Evolutionary conservation across 2,329 filamentous ascomycete species (phyloP).

Genomic region (Aureobasidium sp.): DNA sequence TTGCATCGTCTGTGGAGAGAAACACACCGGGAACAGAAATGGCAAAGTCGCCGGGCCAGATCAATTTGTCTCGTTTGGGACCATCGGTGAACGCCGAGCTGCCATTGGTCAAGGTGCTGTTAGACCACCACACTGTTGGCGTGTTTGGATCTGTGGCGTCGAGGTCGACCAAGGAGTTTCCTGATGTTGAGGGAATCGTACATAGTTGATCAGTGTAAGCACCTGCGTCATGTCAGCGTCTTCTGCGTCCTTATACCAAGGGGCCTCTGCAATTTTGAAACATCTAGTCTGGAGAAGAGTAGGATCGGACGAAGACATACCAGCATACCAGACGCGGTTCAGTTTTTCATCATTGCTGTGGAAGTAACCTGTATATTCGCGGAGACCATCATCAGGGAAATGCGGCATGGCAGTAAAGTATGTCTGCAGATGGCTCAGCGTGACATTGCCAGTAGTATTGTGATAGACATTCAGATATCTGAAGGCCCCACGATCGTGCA

Average conservation of each 20-base stretch:
- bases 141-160: conserved; percentile 8
- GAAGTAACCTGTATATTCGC: conserved; percentile 31
- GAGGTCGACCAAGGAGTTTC: conserved; percentile 32
- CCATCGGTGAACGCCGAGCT: conserved; percentile 42
- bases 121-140: conserved; percentile 35
- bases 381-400: conserved; percentile 28
- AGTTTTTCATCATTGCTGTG: conserved; percentile 37
- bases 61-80: conserved; percentile 52
- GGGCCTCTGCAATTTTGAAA: too few relatives aligned
- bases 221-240: background rate
- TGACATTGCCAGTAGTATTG: conserved; percentile 36
- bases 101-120: conserved; percentile 35
- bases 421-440: conserved; percentile 31
- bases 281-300: background rate
- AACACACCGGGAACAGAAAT: conserved; percentile 50
- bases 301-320: conserved; percentile 16
- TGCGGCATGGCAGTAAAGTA: conserved; percentile 42
- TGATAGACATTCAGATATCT: conserved; percentile 40
- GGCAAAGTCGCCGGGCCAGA: conserved; percentile 57
- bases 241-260: background rate
- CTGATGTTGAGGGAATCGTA: conserved; percentile 21
- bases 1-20: conserved; percentile 44
- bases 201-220: conserved; percentile 13
- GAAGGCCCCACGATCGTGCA: conserved; percentile 40
- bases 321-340: conserved; percentile 40